Evolutionary conservation across 139 green algal species (phyloP), one percentile per base, ranked within the genome.

Genomic region (Mychonastes homosphaera): DNA sequence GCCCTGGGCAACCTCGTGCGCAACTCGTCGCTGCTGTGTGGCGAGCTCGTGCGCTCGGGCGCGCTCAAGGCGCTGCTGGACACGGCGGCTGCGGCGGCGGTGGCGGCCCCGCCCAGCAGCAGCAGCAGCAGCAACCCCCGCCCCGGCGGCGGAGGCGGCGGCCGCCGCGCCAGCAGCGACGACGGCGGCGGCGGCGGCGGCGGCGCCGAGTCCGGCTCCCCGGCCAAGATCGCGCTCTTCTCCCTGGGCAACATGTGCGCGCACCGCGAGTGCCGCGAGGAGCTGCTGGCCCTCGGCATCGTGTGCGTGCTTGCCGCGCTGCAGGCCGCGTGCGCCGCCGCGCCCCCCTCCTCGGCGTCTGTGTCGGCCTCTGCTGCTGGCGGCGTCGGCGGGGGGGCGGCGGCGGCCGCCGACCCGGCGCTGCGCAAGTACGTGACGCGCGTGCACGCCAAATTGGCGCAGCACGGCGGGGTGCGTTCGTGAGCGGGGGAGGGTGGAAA

Each of bases 1-100:
- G 91, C 91, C 3, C 77, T 98, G 21, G 91, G 91, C 49, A 98
- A 98, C 79, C 78, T 98, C 3, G 84, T 90, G 34, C 79, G 90
- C 49, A 97, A 97, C 74, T 79, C 59, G 26, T 46, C 36, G 19
- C 16, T 58, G 32, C 73, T 98, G 10, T 91, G 84, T 61, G 49
- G 56, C 0, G 77, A 90, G 38, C 62, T 98, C 32, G 69, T 97
- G 47, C 56, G 70, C 30, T 76, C 74, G 0, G 75, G 72, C 0
- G 80, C 83, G 3, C 60, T 89, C 33, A 54, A 76, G 36, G 78
- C 75, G 21, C 70, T 91, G 62, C 64, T 91, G 24, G 56, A 78
- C 38, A 71, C 56, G 9, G 64, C 66, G 9, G 34, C 55, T 2
- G 29, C 32, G 21, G 52, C 53, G 1, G 62, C 63, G 51, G n/a